Base-by-base conservation (phyloP, 805 yeast species). In the Kodamaea restingae region DNA sequence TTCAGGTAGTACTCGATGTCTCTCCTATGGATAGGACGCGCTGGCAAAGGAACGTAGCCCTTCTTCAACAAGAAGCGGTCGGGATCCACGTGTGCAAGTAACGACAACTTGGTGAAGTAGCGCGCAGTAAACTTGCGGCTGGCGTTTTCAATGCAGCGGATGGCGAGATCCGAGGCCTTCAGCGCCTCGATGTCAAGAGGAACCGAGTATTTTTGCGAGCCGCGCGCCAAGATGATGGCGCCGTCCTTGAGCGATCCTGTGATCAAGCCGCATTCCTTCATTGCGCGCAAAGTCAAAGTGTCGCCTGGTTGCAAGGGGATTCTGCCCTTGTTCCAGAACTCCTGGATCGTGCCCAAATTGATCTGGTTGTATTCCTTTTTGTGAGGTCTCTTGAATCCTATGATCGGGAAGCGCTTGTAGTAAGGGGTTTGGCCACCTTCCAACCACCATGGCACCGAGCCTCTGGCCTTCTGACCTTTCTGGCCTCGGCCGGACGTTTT, bases 391-490 rank as follows among this genome's bases (percentile, higher is more conserved):
- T 76, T 79, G 68, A 88, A 88, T 7, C 98, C 98, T 44, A 82
- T 70, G 58, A 91, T 91, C 49, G 97, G 95, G 63, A 87, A 80
- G 49, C 84, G 67, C 62, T 84, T 76, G 61, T 80, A 79, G 56
- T 83, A 79, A 18, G 97, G 98, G 2, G 98, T 93, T 61, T 93
- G 98, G 60, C 98, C 98, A 78, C 98, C 98, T 71, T 93, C 98
- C 59, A 91, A 88, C 91, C 95, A 87, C 43, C 84, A 78, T 41
- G 88, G 91, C 21, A 91, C 91, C 30, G 81, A 77, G 27, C 91
- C 85, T 65, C 98, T 79, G 8, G 98, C 96, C 67, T 91, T 91
- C 61, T 91, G 98, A 78, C 98, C 98, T 68, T 93, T 93, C 56
- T 87, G 95, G 72, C 98, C 98, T 61, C 98, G 76, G 35, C 96